Conservation (phyloP, 441 rosid genomes). For the Lepidium campestre region DNA sequence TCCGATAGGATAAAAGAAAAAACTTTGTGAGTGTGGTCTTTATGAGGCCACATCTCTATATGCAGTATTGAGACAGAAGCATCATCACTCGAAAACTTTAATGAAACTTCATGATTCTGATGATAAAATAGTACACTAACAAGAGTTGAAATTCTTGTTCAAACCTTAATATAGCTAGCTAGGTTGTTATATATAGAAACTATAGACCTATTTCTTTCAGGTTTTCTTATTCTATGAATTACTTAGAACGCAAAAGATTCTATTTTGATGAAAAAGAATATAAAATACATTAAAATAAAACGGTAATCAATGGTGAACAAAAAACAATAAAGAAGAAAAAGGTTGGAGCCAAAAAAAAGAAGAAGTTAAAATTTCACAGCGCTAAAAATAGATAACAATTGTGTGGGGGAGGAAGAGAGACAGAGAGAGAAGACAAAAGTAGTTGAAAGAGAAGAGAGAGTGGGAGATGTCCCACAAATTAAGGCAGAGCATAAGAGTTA, state of each 20-base stretch:
- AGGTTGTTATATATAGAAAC: constrained; percentile 17
- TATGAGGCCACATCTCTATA: constrained; percentile 6
- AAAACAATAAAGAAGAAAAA: constrained; percentile 12
- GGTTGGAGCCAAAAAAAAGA: background rate
- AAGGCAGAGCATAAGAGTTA: constrained; percentile 27
- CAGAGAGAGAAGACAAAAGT: constrained; percentile 23
- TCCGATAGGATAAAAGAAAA: background rate
- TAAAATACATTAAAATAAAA: too few relatives aligned
- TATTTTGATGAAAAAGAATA: constrained; percentile 27
- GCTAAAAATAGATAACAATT: constrained; percentile 29
- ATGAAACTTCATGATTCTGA: background rate
- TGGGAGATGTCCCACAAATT: constrained; percentile 28
- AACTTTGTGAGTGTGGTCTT: background rate
- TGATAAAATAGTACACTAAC: constrained; percentile 1
- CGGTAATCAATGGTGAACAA: constrained; percentile 12
- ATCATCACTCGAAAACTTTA: background rate
- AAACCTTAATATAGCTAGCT: constrained; percentile 23
- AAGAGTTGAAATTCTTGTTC: background rate
- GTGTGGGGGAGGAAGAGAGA: constrained; percentile 25
- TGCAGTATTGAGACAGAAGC: background rate
- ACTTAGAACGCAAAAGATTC: constrained; percentile 24
- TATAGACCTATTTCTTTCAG: constrained; percentile 22
- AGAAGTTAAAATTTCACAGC: constrained; percentile 20
- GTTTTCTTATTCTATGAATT: constrained; percentile 4
- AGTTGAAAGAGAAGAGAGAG: constrained; percentile 18